Evolutionary conservation across 176 grass and related monocot genomes (phyloP), one percentile per base, ranked within the genome.

Genomic region (Musa schizocarpa): DNA sequence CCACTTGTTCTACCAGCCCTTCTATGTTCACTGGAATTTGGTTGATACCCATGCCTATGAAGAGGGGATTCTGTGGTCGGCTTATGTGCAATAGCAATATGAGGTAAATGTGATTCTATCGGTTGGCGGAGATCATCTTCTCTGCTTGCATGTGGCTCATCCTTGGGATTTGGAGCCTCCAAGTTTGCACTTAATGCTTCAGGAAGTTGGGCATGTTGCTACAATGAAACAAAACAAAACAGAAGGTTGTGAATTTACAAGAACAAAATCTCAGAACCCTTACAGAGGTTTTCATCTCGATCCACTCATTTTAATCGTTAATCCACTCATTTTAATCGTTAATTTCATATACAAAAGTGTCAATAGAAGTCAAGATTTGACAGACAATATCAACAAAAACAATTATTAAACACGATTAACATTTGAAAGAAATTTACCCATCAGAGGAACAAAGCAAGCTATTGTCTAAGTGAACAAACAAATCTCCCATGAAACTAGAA

Each of bases 91-190:
- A 69, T 13, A 13, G 57, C 63, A 9, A 79, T 84, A 1, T 93
- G 74, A 11, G 9, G 59, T 65, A 77, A 65, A 52, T 58, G 58
- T 65, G 75, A 65, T n/a, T 65, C 34, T 9, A 11, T 52, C 7
- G 4, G n/a, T 52, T 67, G 77, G 77, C 9, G 79, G 69, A 67
- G 65, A 63, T 85, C 76, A 24, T 87, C 84, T 78, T 87, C 93
- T 77, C 73, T 65, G 88, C 69, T 84, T 55, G 82, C 50, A 13
- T 70, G 71, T n/a, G 64, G 82, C 78, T 88, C 93, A 27, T 89
- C 76, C 65, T 72, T 82, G 54, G 72, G 53, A 75, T 76, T 83
- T 34, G 16, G 74, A 54, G 76, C 19, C 43, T 76, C 66, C 62
- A 73, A 34, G 14, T 84, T 79, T 52, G 84, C 59, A 2, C 74